A percentile compares a stretch with the other conserved stretches of the same genome.
These are phyloP conservation scores for Scytalidium lignicola DNA, from an alignment of 2,329 filamentous ascomycete species.

Conservation along the genomic window DNA sequence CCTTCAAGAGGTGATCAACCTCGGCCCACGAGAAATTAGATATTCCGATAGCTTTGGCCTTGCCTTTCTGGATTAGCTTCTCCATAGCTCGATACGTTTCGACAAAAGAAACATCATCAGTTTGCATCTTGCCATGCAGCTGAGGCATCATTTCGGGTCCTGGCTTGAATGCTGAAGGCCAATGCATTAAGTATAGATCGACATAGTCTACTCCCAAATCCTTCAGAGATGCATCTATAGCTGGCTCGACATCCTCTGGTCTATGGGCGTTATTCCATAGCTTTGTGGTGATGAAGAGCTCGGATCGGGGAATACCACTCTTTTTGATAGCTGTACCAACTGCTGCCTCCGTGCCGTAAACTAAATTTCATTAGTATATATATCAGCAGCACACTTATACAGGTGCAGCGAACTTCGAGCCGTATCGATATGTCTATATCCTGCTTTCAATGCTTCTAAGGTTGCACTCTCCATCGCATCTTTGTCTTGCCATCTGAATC, in stretches of 20 bases:
- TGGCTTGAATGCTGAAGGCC: constrained; percentile 29
- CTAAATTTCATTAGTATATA: not conserved
- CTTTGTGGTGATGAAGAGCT: constrained; percentile 51
- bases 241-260: constrained; percentile 28
- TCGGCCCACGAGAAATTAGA: constrained; percentile 50
- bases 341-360: constrained; percentile 39
- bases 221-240: constrained; percentile 29
- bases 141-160: constrained; percentile 20
- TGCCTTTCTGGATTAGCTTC: constrained; percentile 44
- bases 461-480: not conserved
- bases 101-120: constrained; percentile 29
- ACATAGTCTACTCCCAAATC: constrained; percentile 33
- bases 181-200: constrained; percentile 35
- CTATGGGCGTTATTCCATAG: constrained; percentile 47
- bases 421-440: constrained; percentile 38
- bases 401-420: constrained; percentile 27
- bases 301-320: constrained; percentile 32
- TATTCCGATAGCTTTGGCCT: constrained; percentile 53
- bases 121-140: constrained; percentile 17
- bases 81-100: constrained; percentile 56
- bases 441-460: constrained; percentile 1
- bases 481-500: not conserved
- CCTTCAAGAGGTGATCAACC: constrained; percentile 33
- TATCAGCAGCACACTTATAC: not conserved
- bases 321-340: constrained; percentile 38